Evolutionary conservation across 2,329 filamentous ascomycete genomes (phyloP).

Genomic region (Trichoderma breve): DNA sequence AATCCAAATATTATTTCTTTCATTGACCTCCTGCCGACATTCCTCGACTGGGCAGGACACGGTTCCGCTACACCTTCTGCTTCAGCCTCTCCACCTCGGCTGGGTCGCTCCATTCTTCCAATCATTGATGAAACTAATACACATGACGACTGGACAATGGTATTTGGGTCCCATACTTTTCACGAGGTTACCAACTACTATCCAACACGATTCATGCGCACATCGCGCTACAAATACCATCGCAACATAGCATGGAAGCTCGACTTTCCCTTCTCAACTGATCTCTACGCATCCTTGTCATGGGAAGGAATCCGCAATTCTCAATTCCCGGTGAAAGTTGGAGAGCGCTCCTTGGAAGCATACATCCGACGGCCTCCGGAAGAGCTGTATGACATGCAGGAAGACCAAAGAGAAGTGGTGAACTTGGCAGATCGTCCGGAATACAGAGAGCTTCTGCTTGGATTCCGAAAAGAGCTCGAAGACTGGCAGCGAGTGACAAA

Average conservation of each 20-base stretch:
- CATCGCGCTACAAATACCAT: conserved; percentile 7
- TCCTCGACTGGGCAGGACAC: conserved; percentile 1
- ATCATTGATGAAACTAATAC: neutral
- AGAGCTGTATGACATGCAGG: conserved; percentile 2
- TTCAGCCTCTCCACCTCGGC: neutral
- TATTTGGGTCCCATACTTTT: conserved; percentile 8
- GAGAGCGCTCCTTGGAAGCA: conserved; percentile 4
- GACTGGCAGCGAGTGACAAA: conserved; percentile 1
- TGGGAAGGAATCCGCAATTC: conserved; percentile 10
- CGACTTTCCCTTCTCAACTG: conserved; percentile 5
- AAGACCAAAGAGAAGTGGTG: neutral
- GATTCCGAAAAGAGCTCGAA: neutral
- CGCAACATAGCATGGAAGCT: conserved; percentile 14
- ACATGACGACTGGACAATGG: neutral
- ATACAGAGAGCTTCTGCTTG: neutral
- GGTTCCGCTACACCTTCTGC: neutral
- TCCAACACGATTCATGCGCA: conserved; percentile 7
- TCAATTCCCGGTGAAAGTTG: neutral
- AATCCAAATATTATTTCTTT: conserved; percentile 14
- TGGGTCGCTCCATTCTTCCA: conserved; percentile 1
- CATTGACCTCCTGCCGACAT: neutral
- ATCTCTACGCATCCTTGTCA: conserved; percentile 5
- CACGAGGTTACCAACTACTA: conserved; percentile 12
- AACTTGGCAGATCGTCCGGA: neutral
- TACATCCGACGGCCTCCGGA: conserved; percentile 6